Evolutionary conservation across 257 asterid genomes (phyloP).

Genomic region (Cruciata laevipes): DNA sequence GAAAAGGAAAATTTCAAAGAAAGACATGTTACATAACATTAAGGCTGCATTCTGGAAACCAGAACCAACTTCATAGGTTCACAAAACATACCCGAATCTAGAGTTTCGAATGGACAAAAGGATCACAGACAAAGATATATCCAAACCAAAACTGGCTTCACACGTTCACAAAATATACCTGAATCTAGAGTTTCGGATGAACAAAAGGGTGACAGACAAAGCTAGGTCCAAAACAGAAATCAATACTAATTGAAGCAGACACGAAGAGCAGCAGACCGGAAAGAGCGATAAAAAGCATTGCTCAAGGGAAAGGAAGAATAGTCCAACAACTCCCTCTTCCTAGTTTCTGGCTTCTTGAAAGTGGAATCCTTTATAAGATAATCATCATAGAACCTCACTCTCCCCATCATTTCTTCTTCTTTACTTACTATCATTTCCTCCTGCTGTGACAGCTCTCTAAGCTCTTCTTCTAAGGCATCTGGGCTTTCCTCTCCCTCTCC

Average conservation of each 20-base stretch:
- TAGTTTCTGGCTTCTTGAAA: conserved; percentile 2
- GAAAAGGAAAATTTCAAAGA: background rate
- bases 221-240: too few species aligned
- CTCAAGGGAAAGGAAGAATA: too few species aligned
- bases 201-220: too few species aligned
- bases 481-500: background rate
- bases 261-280: too few species aligned
- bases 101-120: too few species aligned
- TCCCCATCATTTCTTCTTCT: background rate
- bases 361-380: conserved; percentile 7
- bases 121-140: too few species aligned
- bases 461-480: background rate
- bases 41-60: background rate
- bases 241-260: too few species aligned
- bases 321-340: background rate
- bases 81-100: too few species aligned
- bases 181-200: too few species aligned
- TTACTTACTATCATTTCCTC: background rate
- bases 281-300: too few species aligned
- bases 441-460: background rate
- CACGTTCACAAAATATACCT: too few species aligned
- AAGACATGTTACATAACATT: background rate
- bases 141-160: too few species aligned
- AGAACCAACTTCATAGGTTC: background rate
- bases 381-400: conserved; percentile 5